These are phyloP conservation scores for Hypoxylon fragiforme DNA, from an alignment of 495 filamentous ascomycete species.

Conservation along the genomic window DNA sequence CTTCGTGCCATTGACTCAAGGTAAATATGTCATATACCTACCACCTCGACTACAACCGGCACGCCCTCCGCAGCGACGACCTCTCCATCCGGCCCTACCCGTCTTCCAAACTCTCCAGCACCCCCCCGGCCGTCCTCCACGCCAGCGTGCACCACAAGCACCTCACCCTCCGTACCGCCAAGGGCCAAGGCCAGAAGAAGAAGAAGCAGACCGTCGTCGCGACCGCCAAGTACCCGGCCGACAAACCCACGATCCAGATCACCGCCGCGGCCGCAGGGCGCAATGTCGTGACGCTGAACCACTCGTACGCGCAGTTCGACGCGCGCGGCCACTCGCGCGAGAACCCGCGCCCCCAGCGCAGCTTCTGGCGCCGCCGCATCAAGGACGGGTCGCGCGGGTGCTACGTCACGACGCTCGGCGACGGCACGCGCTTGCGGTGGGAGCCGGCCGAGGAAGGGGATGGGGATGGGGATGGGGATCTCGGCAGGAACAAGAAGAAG, in stretches of 20 bases:
- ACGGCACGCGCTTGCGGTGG: constrained; percentile 6
- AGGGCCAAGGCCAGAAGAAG: neutral
- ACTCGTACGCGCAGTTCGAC: constrained; percentile 1
- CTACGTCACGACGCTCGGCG: constrained; percentile 3
- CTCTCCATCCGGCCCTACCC: neutral
- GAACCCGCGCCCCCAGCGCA: neutral
- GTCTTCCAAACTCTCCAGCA: neutral
- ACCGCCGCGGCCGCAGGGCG: neutral
- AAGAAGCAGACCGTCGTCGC: neutral
- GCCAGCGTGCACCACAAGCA: neutral
- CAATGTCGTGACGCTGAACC: neutral
- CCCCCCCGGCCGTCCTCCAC: neutral
- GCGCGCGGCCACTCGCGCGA: neutral
- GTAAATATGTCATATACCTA: neutral
- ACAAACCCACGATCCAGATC: neutral
- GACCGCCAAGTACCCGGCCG: neutral
- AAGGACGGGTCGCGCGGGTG: constrained; percentile 7
- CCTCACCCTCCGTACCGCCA: neutral
- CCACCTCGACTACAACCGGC: constrained; percentile 1
- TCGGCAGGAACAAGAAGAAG: neutral
- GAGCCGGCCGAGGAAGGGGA: too few species aligned
- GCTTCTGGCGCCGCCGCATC: constrained; percentile 3
- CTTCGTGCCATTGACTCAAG: neutral
- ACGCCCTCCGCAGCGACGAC: constrained; percentile 1
- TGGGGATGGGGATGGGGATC: neutral